Evolutionary conservation across 306 rosid species (phyloP).

Genomic region (Rosa lucieae): DNA sequence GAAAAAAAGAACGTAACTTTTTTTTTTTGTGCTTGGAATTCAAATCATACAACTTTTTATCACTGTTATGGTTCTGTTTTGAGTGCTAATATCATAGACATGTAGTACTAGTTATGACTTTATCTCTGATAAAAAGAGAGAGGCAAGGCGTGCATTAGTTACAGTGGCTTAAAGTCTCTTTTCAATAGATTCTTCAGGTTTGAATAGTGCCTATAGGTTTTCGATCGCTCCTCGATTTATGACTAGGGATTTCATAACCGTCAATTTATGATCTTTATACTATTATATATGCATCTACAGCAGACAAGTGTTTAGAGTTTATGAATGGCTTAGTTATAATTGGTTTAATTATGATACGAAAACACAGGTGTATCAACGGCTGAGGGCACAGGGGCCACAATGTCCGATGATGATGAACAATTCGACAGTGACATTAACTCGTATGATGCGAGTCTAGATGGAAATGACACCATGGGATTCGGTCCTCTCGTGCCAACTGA

Average conservation of each 20-base stretch:
- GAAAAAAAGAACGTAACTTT: neutral
- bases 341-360: neutral
- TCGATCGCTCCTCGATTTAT: neutral
- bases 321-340: neutral
- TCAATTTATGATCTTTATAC: neutral
- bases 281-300: neutral
- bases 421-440: conserved; percentile 66
- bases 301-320: neutral
- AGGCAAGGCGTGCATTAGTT: neutral
- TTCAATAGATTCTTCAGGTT: neutral
- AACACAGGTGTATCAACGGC: conserved; percentile 73
- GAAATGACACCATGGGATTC: conserved; percentile 66
- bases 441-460: conserved; percentile 70
- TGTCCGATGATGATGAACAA: conserved; percentile 89
- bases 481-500: conserved; percentile 93
- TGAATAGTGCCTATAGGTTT: neutral
- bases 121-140: neutral
- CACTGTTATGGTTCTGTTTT: neutral
- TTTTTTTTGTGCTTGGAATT: neutral
- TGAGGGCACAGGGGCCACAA: conserved; percentile 88
- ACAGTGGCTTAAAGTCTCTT: neutral
- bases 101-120: neutral
- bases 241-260: neutral
- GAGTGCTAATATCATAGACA: neutral
- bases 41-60: neutral